These are phyloP conservation scores for Chlorella sp. DNA, from an alignment of 139 green algal genomes.

Conservation along the genomic window DNA sequence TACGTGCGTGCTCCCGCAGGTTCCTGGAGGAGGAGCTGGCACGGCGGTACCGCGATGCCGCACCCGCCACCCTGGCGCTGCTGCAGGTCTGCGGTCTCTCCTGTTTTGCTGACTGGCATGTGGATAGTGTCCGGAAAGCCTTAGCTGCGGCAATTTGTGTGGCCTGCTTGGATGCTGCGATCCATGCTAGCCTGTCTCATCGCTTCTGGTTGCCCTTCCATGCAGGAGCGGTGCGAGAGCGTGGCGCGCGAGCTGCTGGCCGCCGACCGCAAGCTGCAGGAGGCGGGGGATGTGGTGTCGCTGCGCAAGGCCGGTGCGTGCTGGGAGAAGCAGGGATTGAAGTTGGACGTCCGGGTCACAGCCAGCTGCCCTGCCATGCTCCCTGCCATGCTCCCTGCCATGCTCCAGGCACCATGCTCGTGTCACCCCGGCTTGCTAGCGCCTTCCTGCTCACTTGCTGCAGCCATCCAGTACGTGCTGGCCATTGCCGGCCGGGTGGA, in stretches of 20 bases:
- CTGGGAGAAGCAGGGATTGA: too few relatives aligned
- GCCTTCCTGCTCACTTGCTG: not conserved
- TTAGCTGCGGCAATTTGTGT: too few relatives aligned
- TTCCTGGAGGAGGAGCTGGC: constrained; percentile 90
- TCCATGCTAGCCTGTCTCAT: too few relatives aligned
- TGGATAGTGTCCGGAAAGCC: too few relatives aligned
- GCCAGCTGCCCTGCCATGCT: too few relatives aligned
- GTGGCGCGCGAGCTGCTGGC: constrained; percentile 74
- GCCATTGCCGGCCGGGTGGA: constrained; percentile 57
- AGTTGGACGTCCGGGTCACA: too few relatives aligned
- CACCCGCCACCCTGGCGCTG: constrained; percentile 84
- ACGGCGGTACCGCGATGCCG: constrained; percentile 84
- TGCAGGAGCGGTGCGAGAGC: constrained; percentile 77
- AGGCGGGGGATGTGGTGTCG: constrained; percentile 78
- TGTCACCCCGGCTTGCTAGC: not conserved
- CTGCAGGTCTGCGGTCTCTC: constrained; percentile 50
- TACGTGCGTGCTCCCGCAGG: constrained; percentile 53
- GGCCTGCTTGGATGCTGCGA: too few relatives aligned
- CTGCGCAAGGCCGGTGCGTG: constrained; percentile 60
- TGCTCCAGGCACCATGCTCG: too few relatives aligned
- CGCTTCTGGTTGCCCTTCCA: too few relatives aligned
- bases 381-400: too few relatives aligned
- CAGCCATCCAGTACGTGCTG: constrained; percentile 52
- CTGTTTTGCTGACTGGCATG: too few relatives aligned
- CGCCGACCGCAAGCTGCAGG: constrained; percentile 67